Percentiles rank a stretch among this genome's conserved stretches.
Conservation (phyloP, 352 stramenopile genomes). For the Plasmopara muralis region DNA sequence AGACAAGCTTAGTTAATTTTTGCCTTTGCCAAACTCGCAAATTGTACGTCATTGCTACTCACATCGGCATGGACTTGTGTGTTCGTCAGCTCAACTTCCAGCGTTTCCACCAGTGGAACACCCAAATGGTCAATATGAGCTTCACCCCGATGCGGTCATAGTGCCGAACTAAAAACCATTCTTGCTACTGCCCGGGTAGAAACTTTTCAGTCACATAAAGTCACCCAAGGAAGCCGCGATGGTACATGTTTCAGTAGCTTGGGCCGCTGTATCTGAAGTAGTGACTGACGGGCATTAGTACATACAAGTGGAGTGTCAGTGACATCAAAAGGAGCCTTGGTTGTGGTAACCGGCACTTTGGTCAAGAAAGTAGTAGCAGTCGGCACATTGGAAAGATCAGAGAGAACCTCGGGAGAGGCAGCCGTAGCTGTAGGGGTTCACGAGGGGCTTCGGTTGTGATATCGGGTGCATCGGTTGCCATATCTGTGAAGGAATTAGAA, state of each 20-base stretch:
- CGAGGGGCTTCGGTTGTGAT: neutral
- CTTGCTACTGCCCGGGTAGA: conserved; percentile 6
- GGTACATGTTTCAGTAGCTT: conserved; percentile 6
- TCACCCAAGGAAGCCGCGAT: conserved; percentile 18
- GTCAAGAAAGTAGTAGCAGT: conserved; percentile 1
- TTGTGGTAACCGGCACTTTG: conserved; percentile 3
- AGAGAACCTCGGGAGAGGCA: conserved; percentile 1
- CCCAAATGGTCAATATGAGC: neutral
- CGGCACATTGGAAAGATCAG: too few species aligned
- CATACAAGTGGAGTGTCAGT: conserved; percentile 4
- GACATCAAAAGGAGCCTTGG: conserved; percentile 3
- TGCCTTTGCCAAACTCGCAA: conserved; percentile 20
- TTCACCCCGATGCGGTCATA: conserved; percentile 8
- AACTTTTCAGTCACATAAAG: conserved; percentile 18
- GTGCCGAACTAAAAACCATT: conserved; percentile 16
- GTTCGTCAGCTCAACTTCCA: conserved; percentile 23
- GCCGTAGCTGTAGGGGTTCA: neutral
- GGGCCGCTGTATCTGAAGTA: conserved; percentile 1
- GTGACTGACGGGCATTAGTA: neutral
- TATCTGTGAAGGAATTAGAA: neutral
- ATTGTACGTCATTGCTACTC: conserved; percentile 12
- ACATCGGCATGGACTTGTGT: conserved; percentile 18
- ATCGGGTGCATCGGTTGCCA: conserved; percentile 2
- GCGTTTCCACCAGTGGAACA: conserved; percentile 10
- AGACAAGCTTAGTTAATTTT: conserved; percentile 13